These are phyloP conservation scores for Phaeophleospora eucalypticola DNA, from an alignment of 2,329 filamentous ascomycete genomes.

Conservation along the genomic window DNA sequence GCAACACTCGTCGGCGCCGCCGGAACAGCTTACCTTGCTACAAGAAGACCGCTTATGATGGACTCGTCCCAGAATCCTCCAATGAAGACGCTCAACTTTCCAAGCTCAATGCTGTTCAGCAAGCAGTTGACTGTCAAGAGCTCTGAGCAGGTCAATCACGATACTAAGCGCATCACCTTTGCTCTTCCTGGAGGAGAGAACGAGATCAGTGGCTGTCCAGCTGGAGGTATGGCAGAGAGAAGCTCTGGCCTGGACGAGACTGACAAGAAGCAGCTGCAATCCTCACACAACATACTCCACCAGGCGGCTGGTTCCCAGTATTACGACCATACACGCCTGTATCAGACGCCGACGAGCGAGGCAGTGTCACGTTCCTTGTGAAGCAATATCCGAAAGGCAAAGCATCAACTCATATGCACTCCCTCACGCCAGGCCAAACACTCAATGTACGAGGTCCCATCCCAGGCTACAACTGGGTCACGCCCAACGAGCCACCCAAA, in stretches of 20 bases:
- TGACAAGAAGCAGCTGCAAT: slow-evolving; percentile 47
- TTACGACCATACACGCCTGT: slow-evolving; percentile 65
- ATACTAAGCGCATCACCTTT: slow-evolving; percentile 33
- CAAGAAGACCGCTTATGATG: slow-evolving; percentile 16
- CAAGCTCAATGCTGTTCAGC: slow-evolving; percentile 32
- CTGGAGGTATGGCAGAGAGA: slow-evolving; percentile 21
- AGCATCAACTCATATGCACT: slow-evolving; percentile 63
- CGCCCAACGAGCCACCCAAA: slow-evolving; percentile 12
- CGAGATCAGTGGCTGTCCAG: slow-evolving; percentile 29
- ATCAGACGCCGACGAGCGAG: slow-evolving; percentile 53
- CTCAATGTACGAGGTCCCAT: slow-evolving; percentile 57
- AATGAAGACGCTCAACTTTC: slow-evolving; percentile 27
- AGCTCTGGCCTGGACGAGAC: not conserved
- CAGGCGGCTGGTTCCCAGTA: slow-evolving; percentile 55
- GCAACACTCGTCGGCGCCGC: slow-evolving; percentile 12
- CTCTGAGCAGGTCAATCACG: slow-evolving; percentile 33
- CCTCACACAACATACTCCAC: slow-evolving; percentile 55
- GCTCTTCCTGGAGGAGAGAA: slow-evolving; percentile 26
- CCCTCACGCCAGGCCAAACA: slow-evolving; percentile 57
- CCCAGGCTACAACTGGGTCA: slow-evolving; percentile 30
- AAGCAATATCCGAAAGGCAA: slow-evolving; percentile 66
- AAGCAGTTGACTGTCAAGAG: slow-evolving; percentile 27
- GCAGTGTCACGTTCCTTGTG: slow-evolving; percentile 60
- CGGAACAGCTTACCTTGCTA: slow-evolving; percentile 13
- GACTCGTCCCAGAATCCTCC: slow-evolving; percentile 28